Percentiles rank a stretch among this genome's conserved stretches.
Conservation (phyloP, 2,329 filamentous ascomycete species). For the Colletotrichum lupini region DNA sequence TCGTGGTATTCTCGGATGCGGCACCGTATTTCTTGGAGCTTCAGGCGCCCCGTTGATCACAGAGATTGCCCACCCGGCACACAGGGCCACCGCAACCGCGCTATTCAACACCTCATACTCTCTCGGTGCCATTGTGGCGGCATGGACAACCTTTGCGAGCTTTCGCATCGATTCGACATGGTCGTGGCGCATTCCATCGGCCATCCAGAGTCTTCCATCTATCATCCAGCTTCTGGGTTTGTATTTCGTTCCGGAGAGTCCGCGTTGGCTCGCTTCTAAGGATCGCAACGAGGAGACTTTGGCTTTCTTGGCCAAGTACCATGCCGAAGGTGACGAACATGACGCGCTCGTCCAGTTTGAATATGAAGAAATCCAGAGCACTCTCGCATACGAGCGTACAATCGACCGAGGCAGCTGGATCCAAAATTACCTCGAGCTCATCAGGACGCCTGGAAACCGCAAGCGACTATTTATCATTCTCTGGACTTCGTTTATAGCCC, state of each 20-base stretch:
- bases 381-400: conserved; percentile 25
- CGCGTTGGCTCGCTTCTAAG: conserved; percentile 33
- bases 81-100: conserved; percentile 46
- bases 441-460: conserved; percentile 43
- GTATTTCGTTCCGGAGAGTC: conserved; percentile 42
- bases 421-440: conserved; percentile 43
- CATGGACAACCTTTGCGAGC: conserved; percentile 44
- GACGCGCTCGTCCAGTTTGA: conserved; percentile 53
- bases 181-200: conserved; percentile 43
- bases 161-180: conserved; percentile 38
- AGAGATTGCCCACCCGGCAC: conserved; percentile 48
- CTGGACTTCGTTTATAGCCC: conserved; percentile 40
- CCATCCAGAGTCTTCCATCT: conserved; percentile 40
- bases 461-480: conserved; percentile 40
- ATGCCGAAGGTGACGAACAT: conserved; percentile 45
- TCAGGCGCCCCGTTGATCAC: conserved; percentile 47
- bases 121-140: conserved; percentile 43
- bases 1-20: conserved; percentile 47
- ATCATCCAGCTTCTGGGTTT: conserved; percentile 38
- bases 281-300: conserved; percentile 7
- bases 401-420: conserved; percentile 37
- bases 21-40: conserved; percentile 43
- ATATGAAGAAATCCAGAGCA: conserved; percentile 51
- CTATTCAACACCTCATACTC: conserved; percentile 47
- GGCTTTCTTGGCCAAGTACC: conserved; percentile 37